These are phyloP conservation scores for Platismatia glauca DNA, from an alignment of 495 filamentous ascomycete genomes.

Conservation along the genomic window DNA sequence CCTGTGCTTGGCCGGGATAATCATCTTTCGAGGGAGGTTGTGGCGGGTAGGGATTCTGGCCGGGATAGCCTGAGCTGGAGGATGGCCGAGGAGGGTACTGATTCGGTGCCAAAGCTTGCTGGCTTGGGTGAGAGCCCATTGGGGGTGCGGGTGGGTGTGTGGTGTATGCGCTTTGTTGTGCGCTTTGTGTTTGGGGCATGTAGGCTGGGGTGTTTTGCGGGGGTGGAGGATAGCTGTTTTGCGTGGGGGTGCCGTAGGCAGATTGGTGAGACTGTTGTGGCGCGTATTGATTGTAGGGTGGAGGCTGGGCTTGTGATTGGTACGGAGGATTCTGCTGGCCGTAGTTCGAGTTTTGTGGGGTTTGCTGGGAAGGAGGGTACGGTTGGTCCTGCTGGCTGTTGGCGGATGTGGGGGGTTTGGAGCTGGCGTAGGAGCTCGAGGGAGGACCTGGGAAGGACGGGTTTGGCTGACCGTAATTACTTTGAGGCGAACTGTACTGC, in stretches of 20 bases:
- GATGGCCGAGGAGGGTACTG: slow-evolving; percentile 10
- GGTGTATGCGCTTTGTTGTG: slow-evolving; percentile 9
- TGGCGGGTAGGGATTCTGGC: slow-evolving; percentile 14
- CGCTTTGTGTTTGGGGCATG: slow-evolving; percentile 3
- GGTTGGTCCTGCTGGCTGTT: slow-evolving; percentile 16
- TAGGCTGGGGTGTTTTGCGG: slow-evolving; percentile 12
- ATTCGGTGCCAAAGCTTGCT: slow-evolving; percentile 5
- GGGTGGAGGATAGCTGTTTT: slow-evolving; percentile 12
- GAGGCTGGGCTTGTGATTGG: slow-evolving; percentile 6
- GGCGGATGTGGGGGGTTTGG: slow-evolving; percentile 1
- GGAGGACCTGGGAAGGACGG: slow-evolving; percentile 8
- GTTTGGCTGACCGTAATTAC: slow-evolving; percentile 13
- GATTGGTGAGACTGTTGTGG: background rate
- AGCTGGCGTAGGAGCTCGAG: slow-evolving; percentile 10
- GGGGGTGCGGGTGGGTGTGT: slow-evolving; percentile 11
- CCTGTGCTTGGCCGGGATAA: background rate
- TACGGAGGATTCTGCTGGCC: slow-evolving; percentile 8
- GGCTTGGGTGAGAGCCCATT: slow-evolving; percentile 19
- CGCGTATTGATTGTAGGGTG: slow-evolving; percentile 10
- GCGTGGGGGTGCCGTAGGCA: slow-evolving; percentile 7
- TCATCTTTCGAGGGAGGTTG: slow-evolving; percentile 9
- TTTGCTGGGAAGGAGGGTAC: slow-evolving; percentile 6
- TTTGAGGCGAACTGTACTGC: slow-evolving; percentile 3
- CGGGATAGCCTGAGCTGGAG: slow-evolving; percentile 2
- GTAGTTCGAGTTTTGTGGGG: slow-evolving; percentile 6